These are phyloP conservation scores for Pichia gijzeniarum DNA, from an alignment of 805 yeast species.

Conservation along the genomic window DNA sequence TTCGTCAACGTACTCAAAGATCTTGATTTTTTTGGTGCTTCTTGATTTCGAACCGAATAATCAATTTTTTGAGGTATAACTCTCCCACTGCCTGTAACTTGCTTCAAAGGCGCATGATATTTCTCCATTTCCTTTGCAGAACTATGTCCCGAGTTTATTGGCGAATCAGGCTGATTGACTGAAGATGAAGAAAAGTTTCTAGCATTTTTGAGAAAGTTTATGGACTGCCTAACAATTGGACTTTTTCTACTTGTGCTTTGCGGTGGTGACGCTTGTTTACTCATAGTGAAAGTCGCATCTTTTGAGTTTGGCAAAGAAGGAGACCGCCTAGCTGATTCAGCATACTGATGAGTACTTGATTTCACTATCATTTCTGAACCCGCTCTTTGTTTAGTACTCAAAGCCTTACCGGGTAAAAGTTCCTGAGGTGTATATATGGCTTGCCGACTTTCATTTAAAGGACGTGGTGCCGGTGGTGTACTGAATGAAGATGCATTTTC, in stretches of 20 bases:
- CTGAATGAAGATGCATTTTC: background rate
- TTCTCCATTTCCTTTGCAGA: constrained; percentile 25
- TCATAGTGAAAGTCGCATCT: background rate
- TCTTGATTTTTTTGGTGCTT: constrained; percentile 38
- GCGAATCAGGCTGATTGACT: constrained; percentile 10
- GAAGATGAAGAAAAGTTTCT: constrained; percentile 23
- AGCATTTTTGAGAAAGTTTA: constrained; percentile 29
- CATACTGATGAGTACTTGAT: background rate
- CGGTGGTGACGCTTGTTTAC: constrained; percentile 1
- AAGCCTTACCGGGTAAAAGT: constrained; percentile 4
- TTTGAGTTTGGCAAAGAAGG: constrained; percentile 18
- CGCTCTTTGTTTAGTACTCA: constrained; percentile 3
- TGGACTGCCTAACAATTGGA: constrained; percentile 35
- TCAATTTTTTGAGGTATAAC: constrained; percentile 42
- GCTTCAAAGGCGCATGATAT: constrained; percentile 30
- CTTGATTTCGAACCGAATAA: constrained; percentile 16
- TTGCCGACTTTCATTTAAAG: too few relatives aligned
- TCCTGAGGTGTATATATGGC: background rate
- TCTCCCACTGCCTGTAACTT: constrained; percentile 38
- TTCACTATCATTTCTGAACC: background rate
- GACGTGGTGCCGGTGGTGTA: background rate
- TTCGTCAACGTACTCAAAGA: constrained; percentile 39
- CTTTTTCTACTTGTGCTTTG: constrained; percentile 19
- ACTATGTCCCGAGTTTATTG: constrained; percentile 8
- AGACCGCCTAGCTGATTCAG: constrained; percentile 10